Evolutionary conservation across 768 basidiomycete genomes (phyloP).

Genomic region (Mycena vulgaris): DNA sequence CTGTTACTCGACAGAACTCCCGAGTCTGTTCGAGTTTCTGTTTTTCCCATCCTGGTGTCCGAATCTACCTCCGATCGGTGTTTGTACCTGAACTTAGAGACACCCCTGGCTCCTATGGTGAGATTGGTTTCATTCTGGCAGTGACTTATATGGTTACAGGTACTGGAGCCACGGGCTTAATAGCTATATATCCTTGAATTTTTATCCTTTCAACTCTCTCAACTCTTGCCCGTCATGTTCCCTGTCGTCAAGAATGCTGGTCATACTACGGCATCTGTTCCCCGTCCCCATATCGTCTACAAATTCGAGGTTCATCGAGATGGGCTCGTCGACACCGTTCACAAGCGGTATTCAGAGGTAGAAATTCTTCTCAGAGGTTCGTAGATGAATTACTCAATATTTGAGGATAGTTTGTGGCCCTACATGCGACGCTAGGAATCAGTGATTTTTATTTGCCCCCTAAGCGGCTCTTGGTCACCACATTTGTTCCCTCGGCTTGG

Average conservation of each 20-base stretch:
- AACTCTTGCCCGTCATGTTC: slow-evolving; percentile 36
- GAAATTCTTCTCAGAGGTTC: neutral
- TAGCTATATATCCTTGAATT: neutral
- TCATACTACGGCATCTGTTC: slow-evolving; percentile 64
- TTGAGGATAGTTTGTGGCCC: slow-evolving; percentile 47
- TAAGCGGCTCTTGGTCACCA: slow-evolving; percentile 58
- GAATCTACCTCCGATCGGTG: too few species aligned
- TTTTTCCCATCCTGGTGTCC: too few species aligned
- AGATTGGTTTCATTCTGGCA: slow-evolving; percentile 8
- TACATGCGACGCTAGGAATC: slow-evolving; percentile 47
- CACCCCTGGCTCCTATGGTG: neutral
- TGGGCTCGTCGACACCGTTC: slow-evolving; percentile 46
- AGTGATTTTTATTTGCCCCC: slow-evolving; percentile 52
- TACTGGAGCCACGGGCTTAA: neutral
- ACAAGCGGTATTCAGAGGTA: slow-evolving; percentile 64
- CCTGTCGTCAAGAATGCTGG: slow-evolving; percentile 51
- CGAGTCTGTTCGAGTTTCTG: too few species aligned
- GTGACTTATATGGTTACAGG: neutral
- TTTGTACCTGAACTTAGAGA: neutral
- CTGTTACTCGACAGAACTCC: too few species aligned
- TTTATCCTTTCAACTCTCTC: neutral
- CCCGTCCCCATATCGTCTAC: slow-evolving; percentile 67
- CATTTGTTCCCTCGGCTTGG: slow-evolving; percentile 63
- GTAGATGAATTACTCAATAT: neutral
- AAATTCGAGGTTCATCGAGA: slow-evolving; percentile 52